phyloP scores from a whole-genome alignment of 192 early-diverging fungal species.

The Coemansia javaensis region DNA sequence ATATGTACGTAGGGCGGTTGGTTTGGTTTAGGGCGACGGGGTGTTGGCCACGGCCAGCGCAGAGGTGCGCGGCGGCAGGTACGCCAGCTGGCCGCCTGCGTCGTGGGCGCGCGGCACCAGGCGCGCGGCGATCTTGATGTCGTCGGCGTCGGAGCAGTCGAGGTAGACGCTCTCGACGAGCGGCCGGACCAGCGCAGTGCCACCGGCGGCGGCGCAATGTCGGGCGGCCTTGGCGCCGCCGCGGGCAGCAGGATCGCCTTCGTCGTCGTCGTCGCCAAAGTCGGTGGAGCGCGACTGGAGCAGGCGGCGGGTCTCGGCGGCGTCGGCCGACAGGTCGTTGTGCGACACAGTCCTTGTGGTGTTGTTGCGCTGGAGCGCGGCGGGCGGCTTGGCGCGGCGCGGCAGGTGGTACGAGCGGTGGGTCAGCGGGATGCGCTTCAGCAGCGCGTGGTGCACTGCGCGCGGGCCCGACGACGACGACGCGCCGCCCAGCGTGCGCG shows the following conservation, averaged over 20 bases:
- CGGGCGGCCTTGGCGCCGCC: neutral
- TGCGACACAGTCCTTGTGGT: constrained; percentile 36
- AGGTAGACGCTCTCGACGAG: constrained; percentile 5
- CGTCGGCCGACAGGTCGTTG: constrained; percentile 21
- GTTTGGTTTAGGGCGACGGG: neutral
- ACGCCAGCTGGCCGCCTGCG: constrained; percentile 22
- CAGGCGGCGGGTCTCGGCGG: neutral
- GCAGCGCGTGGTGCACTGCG: neutral
- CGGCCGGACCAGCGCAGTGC: too few species aligned
- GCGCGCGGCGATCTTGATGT: constrained; percentile 10
- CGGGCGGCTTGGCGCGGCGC: neutral
- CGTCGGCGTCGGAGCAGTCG: constrained; percentile 5
- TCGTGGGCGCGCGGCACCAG: constrained; percentile 13
- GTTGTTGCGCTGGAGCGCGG: constrained; percentile 23
- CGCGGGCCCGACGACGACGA: neutral
- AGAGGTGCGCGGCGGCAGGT: constrained; percentile 39
- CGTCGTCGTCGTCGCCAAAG: too few species aligned
- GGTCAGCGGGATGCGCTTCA: constrained; percentile 1
- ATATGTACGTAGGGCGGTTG: neutral
- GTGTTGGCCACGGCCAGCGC: constrained; percentile 29
- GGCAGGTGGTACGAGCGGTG: neutral
- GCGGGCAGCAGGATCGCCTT: too few species aligned
- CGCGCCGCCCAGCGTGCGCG: constrained; percentile 7
- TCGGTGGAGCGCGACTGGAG: constrained; percentile 12
- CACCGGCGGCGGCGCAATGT: too few species aligned